phyloP scores from a whole-genome alignment of 2,329 filamentous ascomycete species.

The Neopestalotiopsis sp. region DNA sequence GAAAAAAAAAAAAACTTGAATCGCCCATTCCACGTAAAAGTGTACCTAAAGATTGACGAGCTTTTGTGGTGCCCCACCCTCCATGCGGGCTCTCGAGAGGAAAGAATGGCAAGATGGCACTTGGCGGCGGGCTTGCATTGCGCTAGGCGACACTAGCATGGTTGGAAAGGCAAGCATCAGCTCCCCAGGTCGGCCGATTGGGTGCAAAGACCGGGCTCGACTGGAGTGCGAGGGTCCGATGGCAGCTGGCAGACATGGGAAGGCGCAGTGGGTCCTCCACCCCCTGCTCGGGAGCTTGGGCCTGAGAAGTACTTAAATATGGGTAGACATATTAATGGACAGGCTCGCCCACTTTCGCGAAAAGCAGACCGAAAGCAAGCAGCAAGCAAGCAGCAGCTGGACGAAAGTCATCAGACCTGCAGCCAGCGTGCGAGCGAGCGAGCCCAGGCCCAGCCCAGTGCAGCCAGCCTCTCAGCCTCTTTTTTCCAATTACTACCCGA shows the following conservation, averaged over 20 bases:
- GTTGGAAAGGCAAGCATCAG: constrained; percentile 16
- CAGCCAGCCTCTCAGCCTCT: constrained; percentile 7
- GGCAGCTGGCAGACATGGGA: constrained; percentile 15
- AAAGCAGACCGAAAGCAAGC: constrained; percentile 2
- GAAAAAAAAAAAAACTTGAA: constrained; percentile 1
- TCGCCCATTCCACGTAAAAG: constrained; percentile 7
- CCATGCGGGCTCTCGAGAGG: constrained; percentile 10
- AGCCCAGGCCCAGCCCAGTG: constrained; percentile 13
- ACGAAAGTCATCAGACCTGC: constrained; percentile 26
- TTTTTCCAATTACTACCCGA: too few relatives aligned
- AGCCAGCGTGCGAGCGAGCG: constrained; percentile 16
- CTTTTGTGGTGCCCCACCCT: not conserved
- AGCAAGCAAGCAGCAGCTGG: constrained; percentile 6
- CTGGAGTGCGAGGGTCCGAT: constrained; percentile 5
- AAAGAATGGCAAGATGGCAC: constrained; percentile 2
- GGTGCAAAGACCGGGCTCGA: constrained; percentile 10
- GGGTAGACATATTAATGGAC: constrained; percentile 27
- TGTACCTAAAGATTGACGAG: not conserved
- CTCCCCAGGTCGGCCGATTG: constrained; percentile 4
- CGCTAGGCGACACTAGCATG: constrained; percentile 13
- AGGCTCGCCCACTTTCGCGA: constrained; percentile 26
- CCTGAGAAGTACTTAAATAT: constrained; percentile 25
- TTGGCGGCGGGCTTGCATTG: constrained; percentile 17
- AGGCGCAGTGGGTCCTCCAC: not conserved
- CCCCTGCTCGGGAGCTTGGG: constrained; percentile 16